phyloP scores from a whole-genome alignment of 1,284 basidiomycete genomes.

The Boletus nobilissimus region DNA sequence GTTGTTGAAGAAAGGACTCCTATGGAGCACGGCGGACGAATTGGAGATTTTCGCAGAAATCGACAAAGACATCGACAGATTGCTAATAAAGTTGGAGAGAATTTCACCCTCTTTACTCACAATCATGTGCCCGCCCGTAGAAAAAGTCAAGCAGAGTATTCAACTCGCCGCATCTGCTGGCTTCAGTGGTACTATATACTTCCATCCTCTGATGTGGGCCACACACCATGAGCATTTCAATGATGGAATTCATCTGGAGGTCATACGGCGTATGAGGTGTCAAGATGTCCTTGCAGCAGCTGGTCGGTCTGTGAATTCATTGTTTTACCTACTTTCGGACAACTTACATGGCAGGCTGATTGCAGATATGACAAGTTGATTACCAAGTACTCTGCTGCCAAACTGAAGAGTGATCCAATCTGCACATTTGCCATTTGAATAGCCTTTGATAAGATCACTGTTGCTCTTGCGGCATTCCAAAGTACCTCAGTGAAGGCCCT shows the following conservation, averaged over 20 bases:
- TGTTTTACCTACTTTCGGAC: background rate
- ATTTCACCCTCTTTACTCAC: slow-evolving; percentile 62
- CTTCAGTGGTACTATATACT: slow-evolving; percentile 67
- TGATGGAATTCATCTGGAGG: slow-evolving; percentile 80
- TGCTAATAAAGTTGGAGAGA: slow-evolving; percentile 69
- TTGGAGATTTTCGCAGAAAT: slow-evolving; percentile 73
- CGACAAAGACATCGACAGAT: slow-evolving; percentile 69
- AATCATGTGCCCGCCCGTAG: slow-evolving; percentile 60
- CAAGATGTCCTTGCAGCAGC: slow-evolving; percentile 82
- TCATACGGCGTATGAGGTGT: slow-evolving; percentile 73
- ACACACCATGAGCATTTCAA: slow-evolving; percentile 72
- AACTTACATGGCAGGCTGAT: background rate
- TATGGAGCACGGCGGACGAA: slow-evolving; percentile 72
- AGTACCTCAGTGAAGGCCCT: slow-evolving; percentile 74
- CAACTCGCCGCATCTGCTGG: slow-evolving; percentile 71
- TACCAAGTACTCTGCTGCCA: slow-evolving; percentile 66
- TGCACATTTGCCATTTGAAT: slow-evolving; percentile 84
- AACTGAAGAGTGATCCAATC: slow-evolving; percentile 60
- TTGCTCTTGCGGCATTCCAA: slow-evolving; percentile 77
- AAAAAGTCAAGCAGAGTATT: slow-evolving; percentile 74
- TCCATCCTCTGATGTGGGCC: slow-evolving; percentile 79
- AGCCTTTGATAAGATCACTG: slow-evolving; percentile 81
- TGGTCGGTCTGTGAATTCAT: slow-evolving; percentile 66
- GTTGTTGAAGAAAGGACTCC: slow-evolving; percentile 72
- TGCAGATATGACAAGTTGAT: slow-evolving; percentile 82